These are phyloP conservation scores for Haplosporangium sp. DNA, from an alignment of 371 early-diverging fungal species.

Conservation along the genomic window DNA sequence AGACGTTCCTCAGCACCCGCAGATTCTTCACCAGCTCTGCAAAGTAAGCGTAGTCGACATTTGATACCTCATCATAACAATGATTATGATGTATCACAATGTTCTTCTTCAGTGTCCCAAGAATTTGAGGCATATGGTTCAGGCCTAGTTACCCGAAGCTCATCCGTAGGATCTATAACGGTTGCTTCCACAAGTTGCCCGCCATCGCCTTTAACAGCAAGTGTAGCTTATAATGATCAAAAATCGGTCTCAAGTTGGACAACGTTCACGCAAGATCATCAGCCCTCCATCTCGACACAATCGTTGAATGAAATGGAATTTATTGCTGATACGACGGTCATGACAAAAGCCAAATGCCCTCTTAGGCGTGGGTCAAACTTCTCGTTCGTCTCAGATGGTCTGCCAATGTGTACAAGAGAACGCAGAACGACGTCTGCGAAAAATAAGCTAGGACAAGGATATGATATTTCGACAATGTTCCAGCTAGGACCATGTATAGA, in stretches of 20 bases:
- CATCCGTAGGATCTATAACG: not conserved
- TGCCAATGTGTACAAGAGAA: not conserved
- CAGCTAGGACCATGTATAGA: not conserved
- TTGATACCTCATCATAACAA: conserved; percentile 27
- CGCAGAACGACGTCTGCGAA: not conserved
- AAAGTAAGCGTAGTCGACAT: not conserved
- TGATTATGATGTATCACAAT: not conserved
- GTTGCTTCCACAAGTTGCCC: not conserved
- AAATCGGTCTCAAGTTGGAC: conserved; percentile 5
- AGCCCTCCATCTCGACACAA: not conserved
- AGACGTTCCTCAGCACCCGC: conserved; percentile 15
- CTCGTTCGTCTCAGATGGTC: not conserved
- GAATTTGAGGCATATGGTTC: too few relatives aligned
- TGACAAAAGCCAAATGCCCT: not conserved
- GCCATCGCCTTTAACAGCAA: not conserved
- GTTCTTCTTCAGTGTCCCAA: not conserved
- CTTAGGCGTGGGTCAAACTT: conserved; percentile 4
- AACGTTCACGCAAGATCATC: not conserved
- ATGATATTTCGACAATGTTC: conserved; percentile 52
- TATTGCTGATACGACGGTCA: not conserved
- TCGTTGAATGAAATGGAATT: conserved; percentile 13
- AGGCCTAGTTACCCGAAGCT: not conserved
- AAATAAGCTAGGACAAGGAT: conserved; percentile 25
- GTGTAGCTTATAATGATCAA: not conserved
- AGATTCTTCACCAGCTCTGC: not conserved